Evolutionary conservation across 2,329 filamentous ascomycete species (phyloP).

Genomic region (Zymoseptoria ardabiliae): DNA sequence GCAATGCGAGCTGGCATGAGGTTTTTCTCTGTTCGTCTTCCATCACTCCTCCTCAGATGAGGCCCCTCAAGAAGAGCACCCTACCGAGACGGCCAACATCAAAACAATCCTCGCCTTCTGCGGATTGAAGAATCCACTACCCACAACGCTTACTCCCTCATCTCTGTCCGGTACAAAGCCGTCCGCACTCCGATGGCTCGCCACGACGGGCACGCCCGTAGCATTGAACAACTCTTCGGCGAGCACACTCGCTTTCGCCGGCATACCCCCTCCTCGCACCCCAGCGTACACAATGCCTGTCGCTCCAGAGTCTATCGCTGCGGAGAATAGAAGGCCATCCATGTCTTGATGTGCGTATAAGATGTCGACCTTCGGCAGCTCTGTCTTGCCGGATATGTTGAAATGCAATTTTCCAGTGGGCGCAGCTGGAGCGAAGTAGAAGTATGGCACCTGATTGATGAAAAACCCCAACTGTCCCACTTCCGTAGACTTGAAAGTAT

Average conservation of each 20-base stretch:
- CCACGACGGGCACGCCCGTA: slow-evolving; percentile 44
- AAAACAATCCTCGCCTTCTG: slow-evolving; percentile 50
- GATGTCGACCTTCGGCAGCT: slow-evolving; percentile 50
- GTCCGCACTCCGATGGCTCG: slow-evolving; percentile 45
- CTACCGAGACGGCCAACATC: slow-evolving; percentile 29
- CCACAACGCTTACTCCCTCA: slow-evolving; percentile 30
- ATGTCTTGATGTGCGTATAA: slow-evolving; percentile 49
- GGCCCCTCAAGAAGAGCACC: background rate
- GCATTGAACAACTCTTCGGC: slow-evolving; percentile 41
- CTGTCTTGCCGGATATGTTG: slow-evolving; percentile 30
- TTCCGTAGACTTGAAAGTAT: slow-evolving; percentile 55
- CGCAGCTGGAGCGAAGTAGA: slow-evolving; percentile 49
- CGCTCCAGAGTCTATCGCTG: slow-evolving; percentile 45
- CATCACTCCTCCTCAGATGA: too few species aligned
- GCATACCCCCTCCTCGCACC: slow-evolving; percentile 48
- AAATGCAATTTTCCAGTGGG: slow-evolving; percentile 44
- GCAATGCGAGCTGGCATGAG: too few species aligned
- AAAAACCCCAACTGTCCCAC: slow-evolving; percentile 52
- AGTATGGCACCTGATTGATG: slow-evolving; percentile 51
- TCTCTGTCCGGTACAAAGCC: slow-evolving; percentile 42
- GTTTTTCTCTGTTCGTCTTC: too few species aligned
- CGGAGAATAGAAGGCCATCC: slow-evolving; percentile 38
- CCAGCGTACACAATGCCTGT: slow-evolving; percentile 51
- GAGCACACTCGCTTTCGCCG: slow-evolving; percentile 32
- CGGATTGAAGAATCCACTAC: slow-evolving; percentile 48